Conservation (phyloP, 2,329 filamentous ascomycete species). For the Fusarium sp. region DNA sequence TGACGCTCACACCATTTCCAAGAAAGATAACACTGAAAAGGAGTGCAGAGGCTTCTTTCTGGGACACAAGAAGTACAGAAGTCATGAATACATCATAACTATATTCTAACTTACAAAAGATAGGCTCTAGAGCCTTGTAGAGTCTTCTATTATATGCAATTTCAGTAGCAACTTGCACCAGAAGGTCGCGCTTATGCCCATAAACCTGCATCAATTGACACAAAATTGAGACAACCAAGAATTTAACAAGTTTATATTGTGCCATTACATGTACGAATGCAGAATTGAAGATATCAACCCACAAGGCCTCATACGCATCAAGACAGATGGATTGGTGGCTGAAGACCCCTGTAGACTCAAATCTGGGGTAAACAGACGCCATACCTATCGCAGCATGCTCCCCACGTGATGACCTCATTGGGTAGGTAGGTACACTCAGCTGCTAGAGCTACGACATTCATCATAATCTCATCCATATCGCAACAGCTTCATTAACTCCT, state of each 20-base stretch:
- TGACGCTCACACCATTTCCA: no score
- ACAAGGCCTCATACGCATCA: background rate
- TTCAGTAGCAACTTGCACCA: no score
- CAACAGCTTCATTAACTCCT: background rate
- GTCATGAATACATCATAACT: no score
- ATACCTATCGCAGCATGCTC: constrained; percentile 26
- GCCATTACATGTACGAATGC: background rate
- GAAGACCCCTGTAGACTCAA: background rate
- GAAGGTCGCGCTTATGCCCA: background rate
- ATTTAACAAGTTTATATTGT: background rate
- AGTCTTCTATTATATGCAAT: no score
- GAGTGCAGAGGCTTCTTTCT: no score
- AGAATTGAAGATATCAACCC: background rate
- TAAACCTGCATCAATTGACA: background rate
- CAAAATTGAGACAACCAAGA: background rate
- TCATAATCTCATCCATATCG: background rate
- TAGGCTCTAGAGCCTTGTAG: no score
- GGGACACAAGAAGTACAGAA: no score
- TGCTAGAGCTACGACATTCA: background rate
- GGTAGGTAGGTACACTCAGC: constrained; percentile 13
- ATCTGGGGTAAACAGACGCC: constrained; percentile 27
- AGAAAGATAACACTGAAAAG: no score
- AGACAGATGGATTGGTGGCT: background rate
- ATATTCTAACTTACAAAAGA: no score
- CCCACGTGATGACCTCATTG: constrained; percentile 40